Percentiles rank a stretch among this genome's conserved stretches.
Conservation (phyloP, 1,284 basidiomycete species). For the Volvariella surrecta region DNA sequence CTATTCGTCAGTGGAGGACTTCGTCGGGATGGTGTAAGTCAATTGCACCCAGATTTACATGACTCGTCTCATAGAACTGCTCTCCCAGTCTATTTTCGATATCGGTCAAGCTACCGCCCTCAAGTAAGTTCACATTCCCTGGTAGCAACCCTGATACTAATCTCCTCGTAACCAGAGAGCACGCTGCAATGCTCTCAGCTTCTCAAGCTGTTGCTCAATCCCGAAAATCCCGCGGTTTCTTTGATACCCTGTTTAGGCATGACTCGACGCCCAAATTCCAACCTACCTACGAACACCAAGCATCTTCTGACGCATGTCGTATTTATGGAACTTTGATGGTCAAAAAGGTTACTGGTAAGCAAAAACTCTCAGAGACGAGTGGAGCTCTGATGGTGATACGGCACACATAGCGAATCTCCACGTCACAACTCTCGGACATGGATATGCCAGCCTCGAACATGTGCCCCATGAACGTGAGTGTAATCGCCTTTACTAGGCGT, state of each 20-base stretch:
- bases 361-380: neutral
- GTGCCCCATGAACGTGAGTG: constrained; percentile 70
- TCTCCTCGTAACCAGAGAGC: constrained; percentile 31
- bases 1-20: constrained; percentile 80
- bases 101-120: constrained; percentile 73
- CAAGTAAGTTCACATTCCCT: constrained; percentile 33
- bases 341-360: constrained; percentile 81
- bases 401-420: constrained; percentile 67
- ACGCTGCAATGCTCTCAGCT: constrained; percentile 57
- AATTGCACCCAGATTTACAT: no score
- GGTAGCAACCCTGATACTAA: neutral
- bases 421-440: constrained; percentile 90
- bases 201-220: constrained; percentile 64
- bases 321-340: constrained; percentile 81
- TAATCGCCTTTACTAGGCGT: neutral
- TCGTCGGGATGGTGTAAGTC: constrained; percentile 75
- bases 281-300: constrained; percentile 64
- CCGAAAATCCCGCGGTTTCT: constrained; percentile 60
- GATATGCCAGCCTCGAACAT: constrained; percentile 82
- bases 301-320: constrained; percentile 69
- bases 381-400: constrained; percentile 5
- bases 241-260: constrained; percentile 44
- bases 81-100: constrained; percentile 67
- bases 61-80: neutral
- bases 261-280: constrained; percentile 36